Evolutionary conservation across 441 rosid species (phyloP), one percentile per base, ranked within the genome.

Genomic region (Euphorbia schlechtendalii): DNA sequence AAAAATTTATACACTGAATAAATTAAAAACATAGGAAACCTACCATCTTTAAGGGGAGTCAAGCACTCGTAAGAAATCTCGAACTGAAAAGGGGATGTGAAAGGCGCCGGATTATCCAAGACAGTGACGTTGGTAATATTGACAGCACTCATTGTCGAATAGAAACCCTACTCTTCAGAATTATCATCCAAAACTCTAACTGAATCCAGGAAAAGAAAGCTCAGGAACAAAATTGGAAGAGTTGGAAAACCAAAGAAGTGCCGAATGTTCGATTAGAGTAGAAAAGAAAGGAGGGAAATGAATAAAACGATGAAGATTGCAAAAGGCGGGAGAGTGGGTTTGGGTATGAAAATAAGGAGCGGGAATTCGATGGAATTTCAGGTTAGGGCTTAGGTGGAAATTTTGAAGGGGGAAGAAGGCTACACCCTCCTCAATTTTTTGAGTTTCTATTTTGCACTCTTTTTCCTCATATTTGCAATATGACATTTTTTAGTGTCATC

Each of bases 1-100:
- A 7, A 51, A 38, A n/a, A n/a, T n/a, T n/a, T n/a, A n/a, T n/a
- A n/a, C n/a, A n/a, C n/a, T n/a, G n/a, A n/a, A n/a, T n/a, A n/a
- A n/a, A n/a, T n/a, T 17, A 12, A 5, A n/a, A 18, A 48, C 3
- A 32, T 0, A 56, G 4, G 13, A 69, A 25, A 24, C 61, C 22
- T 81, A 93, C 99, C 99, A 72, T 93, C 97, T 77, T 93, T 86
- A 65, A 93, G 97, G 66, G 97, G 87, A 64, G 91, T 83, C 75
- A 90, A 80, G 69, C 99, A 90, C 86, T 93, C 97, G 73, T 93
- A 93, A 12, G 99, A 90, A 71, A 93, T 90, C 81, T 93, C 99
- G 73, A 90, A 93, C 85, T 88, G 97, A 71, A 90, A 89, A 0
- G 99, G 95, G 66, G 87, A 81, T 63, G 82, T 73, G 69, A 93